phyloP scores from a whole-genome alignment of 179 eudicot genomes.

The Nepenthes alata region DNA sequence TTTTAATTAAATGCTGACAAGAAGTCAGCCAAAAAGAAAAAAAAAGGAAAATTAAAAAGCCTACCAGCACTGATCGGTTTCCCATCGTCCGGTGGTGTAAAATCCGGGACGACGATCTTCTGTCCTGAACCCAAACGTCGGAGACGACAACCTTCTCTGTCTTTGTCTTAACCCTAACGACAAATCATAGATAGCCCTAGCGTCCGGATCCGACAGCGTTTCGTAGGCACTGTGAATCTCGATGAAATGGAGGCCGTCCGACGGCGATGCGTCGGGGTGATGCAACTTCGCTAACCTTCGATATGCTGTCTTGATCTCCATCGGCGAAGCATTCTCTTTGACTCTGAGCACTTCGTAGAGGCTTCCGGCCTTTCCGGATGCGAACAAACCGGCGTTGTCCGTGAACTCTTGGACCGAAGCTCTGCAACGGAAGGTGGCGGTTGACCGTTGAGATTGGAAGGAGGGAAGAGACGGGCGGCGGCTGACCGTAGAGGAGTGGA shows the following conservation, averaged over 20 bases:
- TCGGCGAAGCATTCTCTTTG: constrained; percentile 26
- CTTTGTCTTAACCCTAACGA: constrained; percentile 3
- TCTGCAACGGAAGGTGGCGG: neutral
- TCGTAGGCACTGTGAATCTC: constrained; percentile 22
- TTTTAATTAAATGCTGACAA: too few species aligned
- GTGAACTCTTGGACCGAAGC: constrained; percentile 3
- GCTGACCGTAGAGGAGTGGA: neutral
- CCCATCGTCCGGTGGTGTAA: constrained; percentile 9
- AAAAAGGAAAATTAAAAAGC: too few species aligned
- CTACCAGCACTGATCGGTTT: constrained; percentile 10
- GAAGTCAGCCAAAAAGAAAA: too few species aligned
- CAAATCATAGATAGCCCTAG: constrained; percentile 29
- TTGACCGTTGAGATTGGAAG: neutral
- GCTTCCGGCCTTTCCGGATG: constrained; percentile 3
- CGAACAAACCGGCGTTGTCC: neutral
- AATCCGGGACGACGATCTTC: constrained; percentile 5
- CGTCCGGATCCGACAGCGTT: constrained; percentile 36
- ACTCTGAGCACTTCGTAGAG: constrained; percentile 49
- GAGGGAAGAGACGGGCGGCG: neutral
- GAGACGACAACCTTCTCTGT: neutral
- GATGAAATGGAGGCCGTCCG: constrained; percentile 29
- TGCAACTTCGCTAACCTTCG: constrained; percentile 47
- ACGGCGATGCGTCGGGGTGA: constrained; percentile 39
- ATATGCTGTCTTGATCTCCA: constrained; percentile 55
- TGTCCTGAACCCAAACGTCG: neutral